Percentiles rank a stretch among this genome's conserved stretches.
These are phyloP conservation scores for Circinella minor DNA, from an alignment of 371 early-diverging fungal species.

Conservation along the genomic window DNA sequence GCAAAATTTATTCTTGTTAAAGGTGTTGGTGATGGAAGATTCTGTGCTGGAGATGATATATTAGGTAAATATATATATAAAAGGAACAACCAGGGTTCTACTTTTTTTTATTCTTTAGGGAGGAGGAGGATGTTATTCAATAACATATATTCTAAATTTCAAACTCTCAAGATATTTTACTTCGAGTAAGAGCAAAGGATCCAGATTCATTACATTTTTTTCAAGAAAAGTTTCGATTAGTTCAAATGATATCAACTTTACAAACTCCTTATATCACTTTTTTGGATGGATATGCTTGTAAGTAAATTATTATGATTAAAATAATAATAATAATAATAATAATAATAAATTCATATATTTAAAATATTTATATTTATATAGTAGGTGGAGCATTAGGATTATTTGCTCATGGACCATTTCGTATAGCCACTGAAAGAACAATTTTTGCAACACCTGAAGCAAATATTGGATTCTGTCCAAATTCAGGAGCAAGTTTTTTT, in stretches of 20 bases:
- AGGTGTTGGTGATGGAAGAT: constrained; percentile 75
- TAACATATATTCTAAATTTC: constrained; percentile 13
- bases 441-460: constrained; percentile 95
- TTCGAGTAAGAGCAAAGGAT: constrained; percentile 46
- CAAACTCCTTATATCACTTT: constrained; percentile 89
- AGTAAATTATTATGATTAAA: constrained; percentile 14
- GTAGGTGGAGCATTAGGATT: constrained; percentile 98
- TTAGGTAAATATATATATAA: constrained; percentile 54
- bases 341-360: neutral
- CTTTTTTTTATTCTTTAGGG: neutral
- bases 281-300: constrained; percentile 90
- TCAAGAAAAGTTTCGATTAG: constrained; percentile 88
- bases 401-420: constrained; percentile 94
- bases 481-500: constrained; percentile 95
- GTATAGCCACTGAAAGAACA: constrained; percentile 93
- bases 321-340: neutral
- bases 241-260: constrained; percentile 88
- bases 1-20: constrained; percentile 90
- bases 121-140: neutral
- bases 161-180: constrained; percentile 42
- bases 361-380: constrained; percentile 25
- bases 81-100: too few species aligned
- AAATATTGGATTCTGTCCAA: constrained; percentile 91
- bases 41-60: constrained; percentile 98
- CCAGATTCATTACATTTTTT: constrained; percentile 81